Evolutionary conservation across 176 grass and related monocot genomes (phyloP).

Genomic region (Hsuehochloa calcarea): DNA sequence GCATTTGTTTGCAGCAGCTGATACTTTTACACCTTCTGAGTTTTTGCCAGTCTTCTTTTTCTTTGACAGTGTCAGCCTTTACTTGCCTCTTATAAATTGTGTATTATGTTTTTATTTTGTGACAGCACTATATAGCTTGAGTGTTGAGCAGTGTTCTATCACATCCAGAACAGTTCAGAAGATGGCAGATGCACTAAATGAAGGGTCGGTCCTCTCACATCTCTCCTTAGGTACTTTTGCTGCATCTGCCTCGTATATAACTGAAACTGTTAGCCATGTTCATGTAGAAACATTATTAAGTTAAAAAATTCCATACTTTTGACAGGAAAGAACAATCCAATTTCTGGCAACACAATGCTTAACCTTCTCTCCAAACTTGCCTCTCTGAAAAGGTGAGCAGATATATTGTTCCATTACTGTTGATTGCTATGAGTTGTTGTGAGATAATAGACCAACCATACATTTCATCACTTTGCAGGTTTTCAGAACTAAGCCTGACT

Average conservation of each 20-base stretch:
- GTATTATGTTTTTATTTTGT: slow-evolving; percentile 24
- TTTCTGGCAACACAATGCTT: slow-evolving; percentile 86
- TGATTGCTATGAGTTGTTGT: background rate
- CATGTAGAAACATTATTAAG: slow-evolving; percentile 13
- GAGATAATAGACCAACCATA: slow-evolving; percentile 27
- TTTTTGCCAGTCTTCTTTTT: slow-evolving; percentile 21
- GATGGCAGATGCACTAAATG: slow-evolving; percentile 72
- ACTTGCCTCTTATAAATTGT: slow-evolving; percentile 23
- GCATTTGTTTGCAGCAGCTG: background rate
- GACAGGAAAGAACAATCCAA: slow-evolving; percentile 86
- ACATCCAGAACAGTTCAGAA: slow-evolving; percentile 93
- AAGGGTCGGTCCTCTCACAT: slow-evolving; percentile 85
- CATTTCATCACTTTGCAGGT: slow-evolving; percentile 46
- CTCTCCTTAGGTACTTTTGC: slow-evolving; percentile 77
- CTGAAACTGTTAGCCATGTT: slow-evolving; percentile 8
- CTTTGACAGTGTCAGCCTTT: background rate
- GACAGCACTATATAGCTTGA: slow-evolving; percentile 88
- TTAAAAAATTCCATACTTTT: slow-evolving; percentile 21
- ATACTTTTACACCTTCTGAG: background rate
- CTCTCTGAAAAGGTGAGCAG: slow-evolving; percentile 75
- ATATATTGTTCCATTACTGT: slow-evolving; percentile 36
- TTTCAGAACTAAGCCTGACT: slow-evolving; percentile 86
- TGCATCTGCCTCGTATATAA: slow-evolving; percentile 23
- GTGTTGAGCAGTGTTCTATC: slow-evolving; percentile 91
- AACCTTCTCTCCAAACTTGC: slow-evolving; percentile 79